Base-by-base conservation (phyloP, 2,329 filamentous ascomycete genomes). In the Leptographium wingfieldii region DNA sequence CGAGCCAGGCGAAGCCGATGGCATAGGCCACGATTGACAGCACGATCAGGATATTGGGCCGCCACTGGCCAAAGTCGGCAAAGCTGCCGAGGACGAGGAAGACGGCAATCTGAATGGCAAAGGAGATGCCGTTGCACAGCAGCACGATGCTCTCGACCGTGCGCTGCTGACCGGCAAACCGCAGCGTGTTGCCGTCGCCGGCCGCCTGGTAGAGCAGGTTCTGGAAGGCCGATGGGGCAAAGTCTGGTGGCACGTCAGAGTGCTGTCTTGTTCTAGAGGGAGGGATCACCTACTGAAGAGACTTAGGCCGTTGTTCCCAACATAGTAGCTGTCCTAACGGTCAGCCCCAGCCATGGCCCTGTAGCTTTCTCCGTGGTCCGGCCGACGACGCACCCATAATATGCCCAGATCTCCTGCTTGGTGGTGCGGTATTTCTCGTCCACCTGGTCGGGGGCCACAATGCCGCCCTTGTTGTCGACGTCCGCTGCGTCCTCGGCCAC, bases 11-110 rank as follows among this genome's bases (percentile, higher is more conserved):
- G 25, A 59, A 59, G 33, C 51, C 49, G 29, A 54, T 48, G 51
- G 35, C 57, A 9, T 54, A 59, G 35, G 49, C 49, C 22, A 59
- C 25, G 25, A 54, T 25, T 11, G 57, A 55, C 5, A 54, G 35
- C 5, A 57, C 57, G 14, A 66, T 66, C 62, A 66, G 64, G 60
- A 66, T 66, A 60, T 62, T 65, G 12, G 64, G 65, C 1, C 64
- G 63, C 64, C 65, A 66, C 55, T 63, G 64, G 46, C 65, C 65
- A 35, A 65, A 66, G 59, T 66, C 64, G 58, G 64, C 65, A 51
- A 66, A 66, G 7, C 63, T 63, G n/a, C 65, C 65, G 11, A 66
- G 27, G 29, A 63, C 57, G 40, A 66, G 53, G 19, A 66, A 62
- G 11, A 60, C 57, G 43, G 61, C 62, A n/a, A 66, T 63, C 55